Evolutionary conservation across 805 yeast species (phyloP).

Genomic region (Candida germanica): DNA sequence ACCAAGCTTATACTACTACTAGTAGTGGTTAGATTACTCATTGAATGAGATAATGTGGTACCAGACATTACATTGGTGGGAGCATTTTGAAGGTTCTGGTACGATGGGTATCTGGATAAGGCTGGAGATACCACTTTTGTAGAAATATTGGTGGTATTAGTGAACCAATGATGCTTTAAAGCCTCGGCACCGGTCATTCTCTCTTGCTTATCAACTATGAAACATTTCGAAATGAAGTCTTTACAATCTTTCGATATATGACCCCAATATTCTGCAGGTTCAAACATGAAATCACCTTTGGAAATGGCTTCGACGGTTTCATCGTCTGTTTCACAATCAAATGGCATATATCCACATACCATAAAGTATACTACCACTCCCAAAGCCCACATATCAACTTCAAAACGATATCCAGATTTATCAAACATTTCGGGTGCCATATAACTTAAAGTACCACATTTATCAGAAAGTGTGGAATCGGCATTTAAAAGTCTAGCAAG

Average conservation of each 20-base stretch:
- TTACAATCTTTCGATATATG: constrained; percentile 51
- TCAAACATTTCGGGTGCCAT: constrained; percentile 69
- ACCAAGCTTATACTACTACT: constrained; percentile 9
- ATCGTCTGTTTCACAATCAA: constrained; percentile 67
- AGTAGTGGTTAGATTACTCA: constrained; percentile 1
- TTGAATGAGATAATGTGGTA: constrained; percentile 2
- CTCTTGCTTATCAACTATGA: constrained; percentile 40
- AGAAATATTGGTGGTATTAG: neutral
- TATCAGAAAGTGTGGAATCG: constrained; percentile 25
- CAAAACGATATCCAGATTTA: constrained; percentile 51
- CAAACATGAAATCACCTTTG: constrained; percentile 55
- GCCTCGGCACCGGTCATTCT: constrained; percentile 42
- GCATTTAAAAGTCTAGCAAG: constrained; percentile 48
- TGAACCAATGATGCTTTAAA: constrained; percentile 10
- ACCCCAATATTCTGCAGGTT: constrained; percentile 58
- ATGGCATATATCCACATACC: constrained; percentile 73
- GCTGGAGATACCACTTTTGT: neutral
- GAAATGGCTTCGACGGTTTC: constrained; percentile 67
- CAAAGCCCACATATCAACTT: constrained; percentile 74
- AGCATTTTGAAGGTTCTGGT: constrained; percentile 1
- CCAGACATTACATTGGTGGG: neutral
- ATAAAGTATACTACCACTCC: constrained; percentile 71
- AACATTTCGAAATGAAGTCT: constrained; percentile 56
- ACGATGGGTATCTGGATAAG: constrained; percentile 1
- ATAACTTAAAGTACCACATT: constrained; percentile 72